Evolutionary conservation across 2,329 filamentous ascomycete species (phyloP), one percentile per base, ranked within the genome.

Genomic region (Monosporascus sp.): DNA sequence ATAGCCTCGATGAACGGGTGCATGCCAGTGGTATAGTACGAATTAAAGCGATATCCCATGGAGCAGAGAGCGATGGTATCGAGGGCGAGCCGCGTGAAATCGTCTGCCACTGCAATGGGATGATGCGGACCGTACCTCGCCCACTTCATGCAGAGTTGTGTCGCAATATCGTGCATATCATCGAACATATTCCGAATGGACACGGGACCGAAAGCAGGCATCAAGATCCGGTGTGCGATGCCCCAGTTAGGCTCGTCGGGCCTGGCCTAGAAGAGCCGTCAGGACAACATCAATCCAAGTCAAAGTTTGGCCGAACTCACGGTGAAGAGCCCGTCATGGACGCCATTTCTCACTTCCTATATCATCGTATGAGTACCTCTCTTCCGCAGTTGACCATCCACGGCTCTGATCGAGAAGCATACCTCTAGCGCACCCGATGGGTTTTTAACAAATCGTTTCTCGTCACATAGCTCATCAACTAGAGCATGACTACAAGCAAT

Each of bases 11-110:
- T 76, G 60, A 91, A 91, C 0, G 87, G 86, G 59, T 91, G 88
- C 66, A 87, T 72, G 8, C 83, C 75, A 16, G 88, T 80, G 27
- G 77, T 76, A 64, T 91, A 91, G 69, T 86, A 90, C 1, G 82
- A 86, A 69, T 91, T 91, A 76, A 91, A 91, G 19, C 87, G 83
- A 55, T 78, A 86, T 38, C 81, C 81, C 83, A 89, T 87, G n/a
- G 82, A 75, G 66, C 86, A 87, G 3, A 91, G 76, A 1, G 85
- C 85, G 8, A 91, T 77, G 0, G 86, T 87, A 64, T 91, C 88
- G 2, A 91, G 77, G 0, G 87, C 84, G 34, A 91, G 72, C n/a
- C 87, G 2, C 40, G 65, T 67, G 43, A 67, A 67, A 38, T 67
- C 65, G 2, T 65, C 64, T 1, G 61, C 48, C 16, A 82, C 80